Percentiles rank a stretch among this genome's conserved stretches.
Evolutionary conservation across 2,329 filamentous ascomycete genomes (phyloP).

Genomic region (Alternaria incomplexa): DNA sequence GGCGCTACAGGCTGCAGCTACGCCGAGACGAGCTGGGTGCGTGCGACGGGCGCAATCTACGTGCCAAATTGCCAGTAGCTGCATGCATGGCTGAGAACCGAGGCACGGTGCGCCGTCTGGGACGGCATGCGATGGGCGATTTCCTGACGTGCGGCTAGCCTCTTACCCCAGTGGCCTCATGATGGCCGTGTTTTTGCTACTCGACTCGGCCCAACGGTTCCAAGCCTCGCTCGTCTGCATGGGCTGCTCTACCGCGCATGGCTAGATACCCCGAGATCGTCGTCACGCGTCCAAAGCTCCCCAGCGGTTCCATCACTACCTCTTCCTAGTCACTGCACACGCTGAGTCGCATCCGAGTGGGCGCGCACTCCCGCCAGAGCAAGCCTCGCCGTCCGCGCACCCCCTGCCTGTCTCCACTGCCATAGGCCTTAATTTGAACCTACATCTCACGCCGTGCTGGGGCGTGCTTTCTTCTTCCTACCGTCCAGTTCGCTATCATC

Average conservation of each 20-base stretch:
- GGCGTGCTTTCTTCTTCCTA: conserved; percentile 31
- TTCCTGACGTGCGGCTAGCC: conserved; percentile 10
- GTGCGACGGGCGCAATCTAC: conserved; percentile 34
- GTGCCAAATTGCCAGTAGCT: conserved; percentile 23
- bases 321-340: conserved; percentile 13
- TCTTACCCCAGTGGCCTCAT: conserved; percentile 20
- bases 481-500: conserved; percentile 22
- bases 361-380: conserved; percentile 40
- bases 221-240: conserved; percentile 1
- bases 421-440: conserved; percentile 50
- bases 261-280: conserved; percentile 36
- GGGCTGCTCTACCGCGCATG: conserved; percentile 15
- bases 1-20: conserved; percentile 27
- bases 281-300: conserved; percentile 35
- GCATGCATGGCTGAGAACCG: conserved; percentile 18
- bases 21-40: conserved; percentile 13
- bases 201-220: conserved; percentile 15
- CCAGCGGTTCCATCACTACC: conserved; percentile 18
- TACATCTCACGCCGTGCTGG: conserved; percentile 41
- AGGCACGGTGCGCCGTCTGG: conserved; percentile 17
- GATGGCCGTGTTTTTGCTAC: conserved; percentile 17
- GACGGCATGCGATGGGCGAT: neutral
- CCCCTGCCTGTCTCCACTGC: conserved; percentile 36
- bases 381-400: conserved; percentile 38
- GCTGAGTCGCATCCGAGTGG: conserved; percentile 38